Evolutionary conservation across 116 monocot genomes (phyloP), one percentile per base, ranked within the genome.

Genomic region (Trichopus zeylanicus): DNA sequence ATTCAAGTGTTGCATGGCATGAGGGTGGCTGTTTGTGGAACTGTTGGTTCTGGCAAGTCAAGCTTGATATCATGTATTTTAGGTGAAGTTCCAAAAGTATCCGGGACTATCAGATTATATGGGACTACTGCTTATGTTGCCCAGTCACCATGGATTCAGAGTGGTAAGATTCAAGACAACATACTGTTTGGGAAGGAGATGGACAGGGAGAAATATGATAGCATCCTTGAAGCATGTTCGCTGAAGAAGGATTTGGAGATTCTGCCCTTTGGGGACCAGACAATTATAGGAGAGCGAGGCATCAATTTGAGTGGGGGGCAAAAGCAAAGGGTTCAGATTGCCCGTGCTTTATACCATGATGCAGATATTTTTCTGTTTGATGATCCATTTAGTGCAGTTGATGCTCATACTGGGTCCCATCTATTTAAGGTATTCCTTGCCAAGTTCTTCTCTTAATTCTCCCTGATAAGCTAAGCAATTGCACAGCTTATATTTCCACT

Each of bases 291-390:
- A 19, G 92, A 92, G 60, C 73, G 92, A 55, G 92, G 92, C 7
- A 92, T 92, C 64, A 84, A 92, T 71, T 47, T 92, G 62, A 92
- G 92, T 48, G 92, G 92, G 1, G 92, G 92, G 6, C 92, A 92
- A 60, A 92, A 92, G 67, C 92, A 92, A 37, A 81, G 92, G 37
- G 72, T 92, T 12, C 88, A 92, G 47, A 81, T 92, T 35, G 92
- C 92, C 10, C 78, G 92, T 25, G 92, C 92, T n/a, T 47, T 88
- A 5, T 92, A 92, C 53, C 87, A 92, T 19, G 92, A 84, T 52
- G 78, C 81, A 29, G 92, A 92, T 34, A 71, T 92, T 15, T 84
- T 61, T 57, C 65, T 93, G 4, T 75, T 88, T 46, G 93, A 93
- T 69, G 93, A 93, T 59, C 85, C 85, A 15, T 93, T 93, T 48